Percentiles rank a stretch among this genome's conserved stretches.
These are phyloP conservation scores for Gymnopus androsaceus DNA, from an alignment of 1,284 basidiomycete species.

Conservation along the genomic window DNA sequence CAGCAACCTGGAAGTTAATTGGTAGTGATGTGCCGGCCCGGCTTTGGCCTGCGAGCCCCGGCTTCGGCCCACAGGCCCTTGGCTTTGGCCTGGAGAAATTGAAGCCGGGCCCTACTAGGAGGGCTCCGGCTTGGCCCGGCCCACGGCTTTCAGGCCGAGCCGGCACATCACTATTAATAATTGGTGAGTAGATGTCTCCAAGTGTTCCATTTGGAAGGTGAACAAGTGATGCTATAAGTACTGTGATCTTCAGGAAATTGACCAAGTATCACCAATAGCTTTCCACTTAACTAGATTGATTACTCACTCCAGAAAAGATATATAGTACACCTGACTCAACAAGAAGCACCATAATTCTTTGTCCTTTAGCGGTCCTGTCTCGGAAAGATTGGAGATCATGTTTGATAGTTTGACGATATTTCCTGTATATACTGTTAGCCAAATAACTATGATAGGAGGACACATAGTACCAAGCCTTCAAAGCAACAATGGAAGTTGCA, in stretches of 20 bases:
- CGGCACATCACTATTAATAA: no score
- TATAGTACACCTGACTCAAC: constrained; percentile 26
- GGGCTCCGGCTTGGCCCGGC: no score
- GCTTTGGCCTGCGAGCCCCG: no score
- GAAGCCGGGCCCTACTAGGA: no score
- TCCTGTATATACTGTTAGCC: neutral
- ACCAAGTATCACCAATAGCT: neutral
- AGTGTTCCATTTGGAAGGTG: constrained; percentile 22
- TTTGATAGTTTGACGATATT: constrained; percentile 5
- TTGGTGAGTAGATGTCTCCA: constrained; percentile 22
- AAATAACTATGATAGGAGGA: no score
- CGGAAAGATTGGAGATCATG: neutral
- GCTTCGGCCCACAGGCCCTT: no score
- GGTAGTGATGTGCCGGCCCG: no score
- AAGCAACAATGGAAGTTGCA: constrained; percentile 21
- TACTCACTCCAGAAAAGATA: constrained; percentile 22
- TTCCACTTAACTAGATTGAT: neutral
- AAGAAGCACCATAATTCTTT: constrained; percentile 22
- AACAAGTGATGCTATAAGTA: constrained; percentile 17
- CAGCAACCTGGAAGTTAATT: constrained; percentile 25
- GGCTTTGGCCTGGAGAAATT: no score
- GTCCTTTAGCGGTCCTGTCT: constrained; percentile 9
- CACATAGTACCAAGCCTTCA: constrained; percentile 18
- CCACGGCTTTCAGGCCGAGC: no score
- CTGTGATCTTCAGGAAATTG: constrained; percentile 13